These are phyloP conservation scores for Asterophora lycoperdoides DNA, from an alignment of 768 basidiomycete species.

Conservation along the genomic window DNA sequence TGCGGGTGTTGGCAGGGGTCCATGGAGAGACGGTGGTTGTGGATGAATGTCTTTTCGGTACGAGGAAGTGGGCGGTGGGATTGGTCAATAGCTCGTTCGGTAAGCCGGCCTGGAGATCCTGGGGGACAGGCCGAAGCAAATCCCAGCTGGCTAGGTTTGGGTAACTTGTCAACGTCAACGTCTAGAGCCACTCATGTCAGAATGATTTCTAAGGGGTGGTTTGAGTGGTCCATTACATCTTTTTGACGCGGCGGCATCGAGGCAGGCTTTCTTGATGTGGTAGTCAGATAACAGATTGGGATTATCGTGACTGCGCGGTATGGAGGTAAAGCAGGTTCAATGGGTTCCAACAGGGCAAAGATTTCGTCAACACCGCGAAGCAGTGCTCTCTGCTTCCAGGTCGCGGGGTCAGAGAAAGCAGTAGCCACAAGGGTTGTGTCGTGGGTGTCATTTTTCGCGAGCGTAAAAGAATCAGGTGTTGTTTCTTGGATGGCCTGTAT, in stretches of 20 bases:
- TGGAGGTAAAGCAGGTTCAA: conserved; percentile 34
- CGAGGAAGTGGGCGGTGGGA: conserved; percentile 17
- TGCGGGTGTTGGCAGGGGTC: conserved; percentile 38
- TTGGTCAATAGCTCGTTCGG: conserved; percentile 22
- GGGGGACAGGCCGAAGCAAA: conserved; percentile 28
- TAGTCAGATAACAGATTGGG: conserved; percentile 33
- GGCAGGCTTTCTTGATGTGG: conserved; percentile 24
- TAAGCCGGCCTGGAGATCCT: conserved; percentile 24
- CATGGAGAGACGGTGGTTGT: conserved; percentile 40
- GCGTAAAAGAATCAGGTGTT: conserved; percentile 37
- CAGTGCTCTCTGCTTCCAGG: conserved; percentile 18
- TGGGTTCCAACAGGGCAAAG: conserved; percentile 30
- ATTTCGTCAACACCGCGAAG: conserved; percentile 23
- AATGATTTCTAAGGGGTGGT: neutral
- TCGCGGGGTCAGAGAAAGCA: conserved; percentile 22
- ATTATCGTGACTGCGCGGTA: conserved; percentile 38
- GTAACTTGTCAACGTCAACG: conserved; percentile 17
- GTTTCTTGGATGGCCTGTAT: conserved; percentile 34
- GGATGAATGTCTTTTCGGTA: conserved; percentile 35
- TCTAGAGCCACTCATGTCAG: conserved; percentile 12
- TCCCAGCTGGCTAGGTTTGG: conserved; percentile 17
- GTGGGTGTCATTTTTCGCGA: conserved; percentile 32
- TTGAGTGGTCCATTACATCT: conserved; percentile 21
- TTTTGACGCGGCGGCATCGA: conserved; percentile 29
- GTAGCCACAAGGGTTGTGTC: conserved; percentile 18